Conservation (phyloP, 2,329 filamentous ascomycete genomes). For the Alternaria conjuncta region DNA sequence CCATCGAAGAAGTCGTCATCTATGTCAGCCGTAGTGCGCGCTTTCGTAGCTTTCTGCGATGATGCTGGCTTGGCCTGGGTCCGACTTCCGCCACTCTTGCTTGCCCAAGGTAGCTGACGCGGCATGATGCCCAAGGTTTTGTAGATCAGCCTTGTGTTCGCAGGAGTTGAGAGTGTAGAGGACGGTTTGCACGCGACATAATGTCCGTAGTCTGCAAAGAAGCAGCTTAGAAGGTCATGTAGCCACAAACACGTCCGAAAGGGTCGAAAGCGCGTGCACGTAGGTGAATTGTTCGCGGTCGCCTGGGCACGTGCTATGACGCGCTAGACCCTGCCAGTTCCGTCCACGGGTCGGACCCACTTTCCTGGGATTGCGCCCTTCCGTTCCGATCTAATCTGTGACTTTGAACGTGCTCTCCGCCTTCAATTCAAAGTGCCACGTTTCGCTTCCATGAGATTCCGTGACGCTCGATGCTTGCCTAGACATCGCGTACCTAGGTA, state of each 20-base stretch:
- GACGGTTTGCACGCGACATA: conserved; percentile 3
- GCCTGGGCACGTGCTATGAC: conserved; percentile 25
- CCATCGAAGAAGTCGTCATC: conserved; percentile 39
- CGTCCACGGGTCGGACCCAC: conserved; percentile 15
- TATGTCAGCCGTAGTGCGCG: conserved; percentile 16
- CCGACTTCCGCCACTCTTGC: conserved; percentile 31
- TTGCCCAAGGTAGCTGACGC: conserved; percentile 61
- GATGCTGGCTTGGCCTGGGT: conserved; percentile 21
- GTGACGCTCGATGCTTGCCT: conserved; percentile 36
- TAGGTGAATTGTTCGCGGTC: conserved; percentile 28
- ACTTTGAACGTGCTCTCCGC: conserved; percentile 21
- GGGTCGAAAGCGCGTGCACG: conserved; percentile 13
- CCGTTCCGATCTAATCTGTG: conserved; percentile 26
- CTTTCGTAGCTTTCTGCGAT: conserved; percentile 16
- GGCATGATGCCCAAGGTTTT: conserved; percentile 51
- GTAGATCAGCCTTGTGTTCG: conserved; percentile 1
- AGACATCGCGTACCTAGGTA: conserved; percentile 13
- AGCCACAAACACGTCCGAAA: conserved; percentile 3
- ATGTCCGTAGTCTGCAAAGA: neutral
- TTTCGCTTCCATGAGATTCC: conserved; percentile 40
- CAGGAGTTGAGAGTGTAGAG: neutral
- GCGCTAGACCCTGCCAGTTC: conserved; percentile 11
- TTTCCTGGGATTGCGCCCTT: conserved; percentile 35
- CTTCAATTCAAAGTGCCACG: conserved; percentile 32
- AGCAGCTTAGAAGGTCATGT: neutral